phyloP scores from a whole-genome alignment of 169 alveolate genomes.

The Plasmodium yoelii region DNA sequence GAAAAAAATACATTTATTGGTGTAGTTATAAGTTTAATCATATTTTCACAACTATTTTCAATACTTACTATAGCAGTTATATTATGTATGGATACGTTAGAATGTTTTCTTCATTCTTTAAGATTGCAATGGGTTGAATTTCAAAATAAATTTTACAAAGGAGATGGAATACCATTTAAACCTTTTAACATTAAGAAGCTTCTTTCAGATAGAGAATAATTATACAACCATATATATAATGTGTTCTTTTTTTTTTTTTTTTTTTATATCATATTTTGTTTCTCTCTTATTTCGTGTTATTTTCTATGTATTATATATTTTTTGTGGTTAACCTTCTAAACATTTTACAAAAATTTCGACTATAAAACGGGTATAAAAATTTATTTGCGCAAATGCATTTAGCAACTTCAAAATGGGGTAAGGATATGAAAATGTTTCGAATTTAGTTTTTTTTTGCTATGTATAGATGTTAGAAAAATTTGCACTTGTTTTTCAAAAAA shows the following conservation, averaged over 20 bases:
- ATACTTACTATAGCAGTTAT: slow-evolving; percentile 96
- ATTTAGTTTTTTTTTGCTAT: no score
- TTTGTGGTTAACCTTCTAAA: no score
- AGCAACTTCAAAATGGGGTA: no score
- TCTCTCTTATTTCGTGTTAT: neutral
- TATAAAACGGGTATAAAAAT: no score
- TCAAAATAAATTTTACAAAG: slow-evolving; percentile 99
- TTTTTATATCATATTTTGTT: neutral
- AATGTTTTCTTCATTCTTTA: slow-evolving; percentile 99
- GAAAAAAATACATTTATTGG: slow-evolving; percentile 58
- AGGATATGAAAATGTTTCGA: no score
- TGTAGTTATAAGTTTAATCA: slow-evolving; percentile 80
- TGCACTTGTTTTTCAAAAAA: no score
- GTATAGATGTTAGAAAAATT: no score
- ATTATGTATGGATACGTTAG: slow-evolving; percentile 98
- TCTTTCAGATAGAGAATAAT: slow-evolving; percentile 4
- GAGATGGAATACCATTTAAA: slow-evolving; percentile 93
- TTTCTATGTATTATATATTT: no score
- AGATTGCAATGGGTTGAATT: slow-evolving; percentile 99
- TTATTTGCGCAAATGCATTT: no score
- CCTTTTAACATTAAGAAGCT: slow-evolving; percentile 72
- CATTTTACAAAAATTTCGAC: no score
- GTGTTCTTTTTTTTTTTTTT: neutral
- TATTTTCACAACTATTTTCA: slow-evolving; percentile 90
- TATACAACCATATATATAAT: neutral